phyloP scores from a whole-genome alignment of 805 yeast genomes.

The Alloascoidea hylecoeti region DNA sequence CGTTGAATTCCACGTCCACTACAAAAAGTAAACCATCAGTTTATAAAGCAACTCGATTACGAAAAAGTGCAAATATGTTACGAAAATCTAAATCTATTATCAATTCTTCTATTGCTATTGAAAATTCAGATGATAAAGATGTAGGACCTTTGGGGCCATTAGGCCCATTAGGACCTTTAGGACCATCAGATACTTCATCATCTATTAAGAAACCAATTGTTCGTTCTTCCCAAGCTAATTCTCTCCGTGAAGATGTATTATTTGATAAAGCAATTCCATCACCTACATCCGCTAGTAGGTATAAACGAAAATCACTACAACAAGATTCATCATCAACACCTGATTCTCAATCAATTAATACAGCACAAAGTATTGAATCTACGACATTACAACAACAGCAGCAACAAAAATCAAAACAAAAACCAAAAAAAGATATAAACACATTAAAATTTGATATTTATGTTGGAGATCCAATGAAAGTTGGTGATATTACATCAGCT shows the following conservation, averaged over 20 bases:
- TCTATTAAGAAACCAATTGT: background rate
- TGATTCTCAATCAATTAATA: background rate
- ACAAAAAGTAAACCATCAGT: background rate
- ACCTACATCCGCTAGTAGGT: background rate
- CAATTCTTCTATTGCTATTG: background rate
- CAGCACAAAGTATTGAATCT: no score
- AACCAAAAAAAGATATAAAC: background rate
- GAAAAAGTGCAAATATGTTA: background rate
- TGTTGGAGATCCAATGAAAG: constrained; percentile 84
- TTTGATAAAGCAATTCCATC: constrained; percentile 1
- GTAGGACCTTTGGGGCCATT: background rate
- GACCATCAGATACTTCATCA: background rate
- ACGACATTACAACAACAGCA: no score
- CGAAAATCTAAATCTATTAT: no score
- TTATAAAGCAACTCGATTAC: background rate
- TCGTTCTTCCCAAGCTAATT: background rate
- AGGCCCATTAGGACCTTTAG: background rate
- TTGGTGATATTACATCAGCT: constrained; percentile 80
- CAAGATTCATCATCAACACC: background rate
- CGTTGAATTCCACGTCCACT: no score
- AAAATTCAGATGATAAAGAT: background rate
- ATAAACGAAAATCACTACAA: no score
- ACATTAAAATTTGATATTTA: constrained; percentile 34
- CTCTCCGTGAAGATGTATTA: background rate
- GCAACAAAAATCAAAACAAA: background rate